A percentile compares a stretch with the other conserved stretches of the same genome.
These are phyloP conservation scores for Echinosophora koreensis DNA, from an alignment of 306 rosid species.

Conservation along the genomic window DNA sequence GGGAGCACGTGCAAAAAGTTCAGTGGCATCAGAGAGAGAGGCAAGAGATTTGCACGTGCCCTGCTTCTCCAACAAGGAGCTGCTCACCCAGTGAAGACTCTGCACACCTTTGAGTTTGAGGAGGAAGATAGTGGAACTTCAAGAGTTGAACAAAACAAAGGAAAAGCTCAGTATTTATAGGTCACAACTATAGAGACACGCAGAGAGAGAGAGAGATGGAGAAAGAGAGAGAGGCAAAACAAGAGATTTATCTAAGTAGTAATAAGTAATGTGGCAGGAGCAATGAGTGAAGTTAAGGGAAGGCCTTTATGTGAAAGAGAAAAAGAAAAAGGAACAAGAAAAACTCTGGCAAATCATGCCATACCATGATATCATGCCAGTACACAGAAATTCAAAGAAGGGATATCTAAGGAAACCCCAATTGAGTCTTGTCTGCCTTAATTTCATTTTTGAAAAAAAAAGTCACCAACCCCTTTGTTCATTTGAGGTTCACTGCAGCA, in stretches of 20 bases:
- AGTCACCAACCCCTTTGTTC: constrained; percentile 48
- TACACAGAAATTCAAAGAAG: constrained; percentile 54
- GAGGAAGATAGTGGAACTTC: not conserved
- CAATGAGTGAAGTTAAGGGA: constrained; percentile 58
- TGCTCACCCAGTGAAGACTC: constrained; percentile 59
- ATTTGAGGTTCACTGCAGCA: constrained; percentile 56
- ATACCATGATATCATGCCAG: constrained; percentile 48
- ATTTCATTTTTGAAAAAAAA: constrained; percentile 46
- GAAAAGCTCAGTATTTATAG: constrained; percentile 64
- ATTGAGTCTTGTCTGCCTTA: constrained; percentile 62
- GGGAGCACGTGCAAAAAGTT: constrained; percentile 89
- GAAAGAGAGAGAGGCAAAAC: not conserved
- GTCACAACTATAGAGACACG: constrained; percentile 37
- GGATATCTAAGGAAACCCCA: constrained; percentile 58
- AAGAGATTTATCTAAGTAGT: constrained; percentile 35
- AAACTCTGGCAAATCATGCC: constrained; percentile 50
- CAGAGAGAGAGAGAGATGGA: not conserved
- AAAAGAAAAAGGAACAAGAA: constrained; percentile 23
- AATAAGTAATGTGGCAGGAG: constrained; percentile 46
- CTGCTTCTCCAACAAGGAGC: constrained; percentile 99
- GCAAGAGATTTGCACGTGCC: constrained; percentile 90
- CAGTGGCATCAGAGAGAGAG: constrained; percentile 32
- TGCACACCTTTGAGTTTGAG: constrained; percentile 8
- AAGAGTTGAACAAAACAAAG: constrained; percentile 31
- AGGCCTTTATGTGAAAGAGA: constrained; percentile 38